Evolutionary conservation across 768 basidiomycete genomes (phyloP).

Genomic region (Suillus americanus): DNA sequence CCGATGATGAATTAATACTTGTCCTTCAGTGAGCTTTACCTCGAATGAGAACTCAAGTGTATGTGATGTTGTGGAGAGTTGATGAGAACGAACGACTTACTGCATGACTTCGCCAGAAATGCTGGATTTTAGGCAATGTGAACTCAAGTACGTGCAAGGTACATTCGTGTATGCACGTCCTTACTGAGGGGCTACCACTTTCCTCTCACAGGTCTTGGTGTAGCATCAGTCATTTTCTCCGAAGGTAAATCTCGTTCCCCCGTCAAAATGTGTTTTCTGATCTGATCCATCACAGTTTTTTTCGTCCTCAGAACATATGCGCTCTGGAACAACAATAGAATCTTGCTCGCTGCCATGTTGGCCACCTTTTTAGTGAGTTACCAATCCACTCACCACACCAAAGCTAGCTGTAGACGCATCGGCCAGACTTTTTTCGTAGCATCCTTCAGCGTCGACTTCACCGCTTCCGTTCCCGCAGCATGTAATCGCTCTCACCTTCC

Average conservation of each 20-base stretch:
- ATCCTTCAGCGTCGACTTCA: background rate
- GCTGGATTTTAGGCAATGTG: background rate
- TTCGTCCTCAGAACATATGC: background rate
- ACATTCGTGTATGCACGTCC: background rate
- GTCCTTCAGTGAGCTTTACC: background rate
- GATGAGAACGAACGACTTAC: background rate
- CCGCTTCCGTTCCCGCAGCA: background rate
- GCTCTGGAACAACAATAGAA: background rate
- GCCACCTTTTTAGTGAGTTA: background rate
- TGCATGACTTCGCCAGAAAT: background rate
- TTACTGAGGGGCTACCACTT: background rate
- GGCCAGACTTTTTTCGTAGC: background rate
- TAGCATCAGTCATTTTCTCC: background rate
- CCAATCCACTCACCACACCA: background rate
- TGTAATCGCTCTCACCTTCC: background rate
- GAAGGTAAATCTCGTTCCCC: background rate
- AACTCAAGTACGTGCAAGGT: background rate
- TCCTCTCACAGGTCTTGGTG: background rate
- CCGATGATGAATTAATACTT: background rate
- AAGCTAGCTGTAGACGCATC: background rate
- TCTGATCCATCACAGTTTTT: background rate
- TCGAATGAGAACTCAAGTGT: background rate
- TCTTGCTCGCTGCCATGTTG: background rate
- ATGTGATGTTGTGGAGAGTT: background rate
- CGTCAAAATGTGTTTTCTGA: background rate